Conservation (phyloP, 495 filamentous ascomycete species). For the Xylaria nigripes region DNA sequence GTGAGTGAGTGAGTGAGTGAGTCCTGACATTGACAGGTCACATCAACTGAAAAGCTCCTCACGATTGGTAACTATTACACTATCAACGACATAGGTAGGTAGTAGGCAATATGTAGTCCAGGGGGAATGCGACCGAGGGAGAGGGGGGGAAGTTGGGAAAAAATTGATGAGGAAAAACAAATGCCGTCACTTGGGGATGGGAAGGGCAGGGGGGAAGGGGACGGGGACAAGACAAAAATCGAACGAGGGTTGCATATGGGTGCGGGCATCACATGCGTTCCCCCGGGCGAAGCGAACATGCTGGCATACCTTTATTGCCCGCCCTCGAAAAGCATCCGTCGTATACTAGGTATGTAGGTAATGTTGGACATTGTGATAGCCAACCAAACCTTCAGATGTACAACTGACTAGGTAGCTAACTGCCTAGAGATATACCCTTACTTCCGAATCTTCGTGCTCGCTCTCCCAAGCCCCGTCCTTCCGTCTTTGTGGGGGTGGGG, state of each 20-base stretch:
- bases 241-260: conserved; percentile 12
- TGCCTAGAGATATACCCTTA: too few relatives aligned
- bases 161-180: neutral
- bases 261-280: neutral
- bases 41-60: neutral
- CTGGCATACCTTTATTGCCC: neutral
- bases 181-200: neutral
- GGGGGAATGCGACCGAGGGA: neutral
- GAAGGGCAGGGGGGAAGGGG: neutral
- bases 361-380: conserved; percentile 6
- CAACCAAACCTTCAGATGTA: neutral
- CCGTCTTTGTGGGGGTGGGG: neutral
- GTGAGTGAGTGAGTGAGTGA: too few relatives aligned
- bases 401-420: neutral
- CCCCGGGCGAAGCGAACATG: conserved; percentile 7
- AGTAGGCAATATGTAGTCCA: neutral
- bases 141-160: neutral
- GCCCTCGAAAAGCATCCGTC: conserved; percentile 2
- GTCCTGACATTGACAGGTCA: conserved; percentile 8
- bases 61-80: neutral
- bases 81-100: neutral
- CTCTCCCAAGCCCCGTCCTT: neutral
- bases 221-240: neutral
- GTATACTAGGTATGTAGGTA: neutral
- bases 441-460: conserved; percentile 1